Evolutionary conservation across 1,284 basidiomycete genomes (phyloP).

Genomic region (Gymnopus androsaceus): DNA sequence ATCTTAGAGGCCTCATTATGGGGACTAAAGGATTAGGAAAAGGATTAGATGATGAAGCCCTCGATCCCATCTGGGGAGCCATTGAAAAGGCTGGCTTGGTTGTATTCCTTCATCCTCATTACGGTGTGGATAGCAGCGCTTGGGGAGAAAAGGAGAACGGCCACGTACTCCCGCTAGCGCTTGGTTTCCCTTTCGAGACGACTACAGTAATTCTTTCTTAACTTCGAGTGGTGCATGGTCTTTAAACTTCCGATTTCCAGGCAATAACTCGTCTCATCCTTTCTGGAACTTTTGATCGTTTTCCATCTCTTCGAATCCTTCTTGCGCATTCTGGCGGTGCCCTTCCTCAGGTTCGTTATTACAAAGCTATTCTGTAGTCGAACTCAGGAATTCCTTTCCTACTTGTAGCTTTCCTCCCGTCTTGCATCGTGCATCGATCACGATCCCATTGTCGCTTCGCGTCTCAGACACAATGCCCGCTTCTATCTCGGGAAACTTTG

Average conservation of each 20-base stretch:
- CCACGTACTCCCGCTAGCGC: constrained; percentile 81
- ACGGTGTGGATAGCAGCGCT: constrained; percentile 65
- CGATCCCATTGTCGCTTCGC: constrained; percentile 73
- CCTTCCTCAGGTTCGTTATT: constrained; percentile 44
- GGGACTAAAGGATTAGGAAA: constrained; percentile 77
- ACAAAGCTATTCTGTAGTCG: background rate
- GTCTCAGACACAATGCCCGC: constrained; percentile 80
- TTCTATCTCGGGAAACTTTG: constrained; percentile 80
- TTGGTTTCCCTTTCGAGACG: constrained; percentile 91
- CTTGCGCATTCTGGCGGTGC: constrained; percentile 86
- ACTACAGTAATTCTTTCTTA: constrained; percentile 60
- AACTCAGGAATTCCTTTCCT: background rate
- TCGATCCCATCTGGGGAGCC: constrained; percentile 80
- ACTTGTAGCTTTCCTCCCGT: constrained; percentile 68
- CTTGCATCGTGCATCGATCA: constrained; percentile 83
- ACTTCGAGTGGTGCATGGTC: background rate
- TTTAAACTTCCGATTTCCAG: constrained; percentile 35
- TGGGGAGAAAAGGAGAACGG: constrained; percentile 81
- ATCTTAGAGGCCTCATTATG: constrained; percentile 80
- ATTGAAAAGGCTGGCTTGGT: constrained; percentile 68
- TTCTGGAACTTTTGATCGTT: constrained; percentile 76
- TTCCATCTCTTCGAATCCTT: constrained; percentile 73
- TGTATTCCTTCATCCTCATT: constrained; percentile 85
- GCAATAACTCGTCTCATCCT: constrained; percentile 80
- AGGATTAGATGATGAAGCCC: constrained; percentile 74